Percentiles rank a stretch among this genome's conserved stretches.
phyloP scores from a whole-genome alignment of 225 moss, liverwort and hornwort species.

The Pleurozium schreberi region DNA sequence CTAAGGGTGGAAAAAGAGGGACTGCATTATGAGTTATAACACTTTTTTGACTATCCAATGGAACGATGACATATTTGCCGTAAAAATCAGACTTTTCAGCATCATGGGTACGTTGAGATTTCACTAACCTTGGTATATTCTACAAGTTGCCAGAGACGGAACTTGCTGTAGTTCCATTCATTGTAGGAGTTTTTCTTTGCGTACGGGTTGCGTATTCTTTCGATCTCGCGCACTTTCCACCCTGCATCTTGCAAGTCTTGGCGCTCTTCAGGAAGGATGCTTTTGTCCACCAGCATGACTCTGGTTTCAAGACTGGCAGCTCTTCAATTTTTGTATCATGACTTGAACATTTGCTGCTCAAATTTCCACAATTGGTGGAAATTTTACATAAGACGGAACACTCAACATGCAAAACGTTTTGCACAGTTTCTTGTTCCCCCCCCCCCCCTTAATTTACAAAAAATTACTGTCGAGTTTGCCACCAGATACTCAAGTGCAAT shows the following conservation, averaged over 20 bases:
- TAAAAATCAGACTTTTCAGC: too few relatives aligned
- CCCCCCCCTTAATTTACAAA: not conserved
- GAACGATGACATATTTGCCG: too few relatives aligned
- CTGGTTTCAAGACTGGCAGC: not conserved
- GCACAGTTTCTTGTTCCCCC: not conserved
- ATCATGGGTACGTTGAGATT: too few relatives aligned
- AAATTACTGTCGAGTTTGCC: not conserved
- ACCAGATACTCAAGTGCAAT: not conserved
- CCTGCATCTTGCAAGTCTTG: constrained; percentile 19
- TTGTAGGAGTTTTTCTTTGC: constrained; percentile 29
- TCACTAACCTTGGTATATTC: constrained; percentile 20
- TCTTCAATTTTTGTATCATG: not conserved
- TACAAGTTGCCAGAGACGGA: constrained; percentile 46
- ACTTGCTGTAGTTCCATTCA: constrained; percentile 58
- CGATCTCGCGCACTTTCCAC: constrained; percentile 37
- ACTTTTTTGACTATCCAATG: too few relatives aligned
- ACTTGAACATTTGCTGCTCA: not conserved
- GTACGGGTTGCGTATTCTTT: constrained; percentile 37
- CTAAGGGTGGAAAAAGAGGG: too few relatives aligned
- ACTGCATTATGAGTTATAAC: too few relatives aligned
- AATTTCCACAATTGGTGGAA: not conserved
- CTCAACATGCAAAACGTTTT: too few relatives aligned
- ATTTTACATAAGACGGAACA: too few relatives aligned
- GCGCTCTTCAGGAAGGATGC: constrained; percentile 17
- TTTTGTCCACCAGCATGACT: constrained; percentile 40